phyloP scores from a whole-genome alignment of 179 eudicot species.

The Gypsophila paniculata region DNA sequence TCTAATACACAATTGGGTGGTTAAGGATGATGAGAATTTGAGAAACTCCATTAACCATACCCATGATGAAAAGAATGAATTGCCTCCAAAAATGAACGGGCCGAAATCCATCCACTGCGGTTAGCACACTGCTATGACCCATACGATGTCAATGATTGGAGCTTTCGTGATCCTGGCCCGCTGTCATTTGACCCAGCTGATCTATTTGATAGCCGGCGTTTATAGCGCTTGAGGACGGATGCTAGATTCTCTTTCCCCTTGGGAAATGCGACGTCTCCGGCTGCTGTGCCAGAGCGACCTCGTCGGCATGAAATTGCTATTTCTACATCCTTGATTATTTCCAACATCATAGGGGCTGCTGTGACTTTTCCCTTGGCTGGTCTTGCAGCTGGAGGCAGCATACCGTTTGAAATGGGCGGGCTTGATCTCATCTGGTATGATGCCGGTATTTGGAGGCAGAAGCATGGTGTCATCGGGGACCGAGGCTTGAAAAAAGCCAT shows the following conservation, averaged over 20 bases:
- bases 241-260: slow-evolving; percentile 92
- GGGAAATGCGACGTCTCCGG: slow-evolving; percentile 96
- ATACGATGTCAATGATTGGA: slow-evolving; percentile 23
- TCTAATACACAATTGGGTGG: not conserved
- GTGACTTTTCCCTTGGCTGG: slow-evolving; percentile 65
- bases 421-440: slow-evolving; percentile 51
- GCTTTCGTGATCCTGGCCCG: slow-evolving; percentile 37
- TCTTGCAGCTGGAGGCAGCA: slow-evolving; percentile 69
- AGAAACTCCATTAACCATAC: not conserved
- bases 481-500: slow-evolving; percentile 74
- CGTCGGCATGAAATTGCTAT: slow-evolving; percentile 71
- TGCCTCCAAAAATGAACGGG: slow-evolving; percentile 21
- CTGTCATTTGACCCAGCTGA: slow-evolving; percentile 37
- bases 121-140: slow-evolving; percentile 24
- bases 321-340: slow-evolving; percentile 80
- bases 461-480: slow-evolving; percentile 58
- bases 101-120: slow-evolving; percentile 9
- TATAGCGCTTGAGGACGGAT: slow-evolving; percentile 88
- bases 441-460: slow-evolving; percentile 79
- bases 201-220: slow-evolving; percentile 71
- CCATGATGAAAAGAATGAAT: slow-evolving; percentile 25
- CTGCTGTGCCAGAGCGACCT: slow-evolving; percentile 93
- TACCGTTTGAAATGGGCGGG: slow-evolving; percentile 48
- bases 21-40: not conserved
- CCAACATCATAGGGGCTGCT: slow-evolving; percentile 59